Evolutionary conservation across 139 green algal genomes (phyloP), one percentile per base, ranked within the genome.

Genomic region (Tetradesmus lagerheimii): DNA sequence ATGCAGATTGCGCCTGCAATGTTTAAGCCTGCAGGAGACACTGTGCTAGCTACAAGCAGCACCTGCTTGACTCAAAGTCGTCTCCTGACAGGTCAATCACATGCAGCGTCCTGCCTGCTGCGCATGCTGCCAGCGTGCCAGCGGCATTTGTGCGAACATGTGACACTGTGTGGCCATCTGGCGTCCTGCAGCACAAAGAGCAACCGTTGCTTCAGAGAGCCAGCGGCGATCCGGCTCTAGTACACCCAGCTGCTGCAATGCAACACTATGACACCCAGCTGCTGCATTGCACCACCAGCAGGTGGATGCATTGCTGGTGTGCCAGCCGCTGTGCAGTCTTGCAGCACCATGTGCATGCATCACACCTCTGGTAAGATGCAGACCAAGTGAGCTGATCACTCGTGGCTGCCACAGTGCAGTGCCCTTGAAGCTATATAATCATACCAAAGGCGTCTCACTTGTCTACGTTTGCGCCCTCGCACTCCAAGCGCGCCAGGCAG

Each of bases 1-100:
- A 1, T n/a, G 66, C 27, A 76, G 66, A 31, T 76, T n/a, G n/a
- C n/a, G n/a, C n/a, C n/a, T 71, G 57, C 31, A 23, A 4, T 31
- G 25, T 31, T 16, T 4, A 31, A 71, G 57, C 57, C 57, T 71
- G 57, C 57, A 71, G 57, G 8, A n/a, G 57, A 4, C 20, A 71
- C 1, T 31, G 57, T 71, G 57, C 23, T 31, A n/a, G 23, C 57
- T 62, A 18, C 31, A 43, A 14, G 4, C 5, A 80, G 74, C 74
- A 88, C 83, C 84, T 89, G 37, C 39, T 81, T 64, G 62, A 29
- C 66, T 89, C 84, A 67, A 66, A 64, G n/a, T 89, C 84, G 35
- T 82, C 66, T 6, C 12, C 66, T 35, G 15, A 25, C 64, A 81
- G 25, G 23, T 80, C 84, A 82, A 89, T 78, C 15, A 89, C 23